Percentiles rank a stretch among this genome's conserved stretches.
Evolutionary conservation across 2,329 filamentous ascomycete species (phyloP).

Genomic region (Ophiostoma triangulosporum): DNA sequence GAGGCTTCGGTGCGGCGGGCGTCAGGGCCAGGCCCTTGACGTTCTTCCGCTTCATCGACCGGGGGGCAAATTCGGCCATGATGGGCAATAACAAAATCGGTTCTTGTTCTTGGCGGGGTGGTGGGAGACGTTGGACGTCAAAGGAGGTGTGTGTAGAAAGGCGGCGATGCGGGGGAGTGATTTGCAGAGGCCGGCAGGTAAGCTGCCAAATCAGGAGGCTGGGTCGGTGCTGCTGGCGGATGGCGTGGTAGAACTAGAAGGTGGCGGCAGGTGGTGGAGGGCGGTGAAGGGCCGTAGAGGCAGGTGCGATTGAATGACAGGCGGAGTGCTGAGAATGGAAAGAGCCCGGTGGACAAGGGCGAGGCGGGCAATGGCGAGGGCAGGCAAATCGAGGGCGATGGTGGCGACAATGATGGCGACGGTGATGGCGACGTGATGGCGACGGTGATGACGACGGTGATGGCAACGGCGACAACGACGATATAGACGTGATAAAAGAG

Average conservation of each 20-base stretch:
- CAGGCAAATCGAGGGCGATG: no score
- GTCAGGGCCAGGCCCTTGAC: constrained; percentile 84
- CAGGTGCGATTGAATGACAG: constrained; percentile 1
- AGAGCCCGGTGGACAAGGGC: not conserved
- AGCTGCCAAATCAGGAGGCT: not conserved
- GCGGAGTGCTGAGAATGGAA: not conserved
- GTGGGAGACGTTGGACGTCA: not conserved
- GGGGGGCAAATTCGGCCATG: constrained; percentile 54
- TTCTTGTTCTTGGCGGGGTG: not conserved
- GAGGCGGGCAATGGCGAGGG: no score
- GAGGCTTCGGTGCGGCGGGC: constrained; percentile 58
- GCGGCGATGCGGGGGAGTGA: not conserved
- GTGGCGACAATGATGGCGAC: no score
- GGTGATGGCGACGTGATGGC: no score
- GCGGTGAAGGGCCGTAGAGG: constrained; percentile 4
- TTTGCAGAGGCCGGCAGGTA: not conserved
- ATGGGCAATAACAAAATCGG: constrained; percentile 9
- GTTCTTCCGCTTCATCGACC: constrained; percentile 97
- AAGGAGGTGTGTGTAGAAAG: not conserved
- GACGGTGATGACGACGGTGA: no score
- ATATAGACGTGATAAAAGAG: not conserved
- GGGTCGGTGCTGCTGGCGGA: not conserved
- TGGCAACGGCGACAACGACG: no score
- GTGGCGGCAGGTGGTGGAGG: not conserved
- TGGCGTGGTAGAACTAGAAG: no score